phyloP scores from a whole-genome alignment of 495 filamentous ascomycete genomes.

The Neurospora sp. region DNA sequence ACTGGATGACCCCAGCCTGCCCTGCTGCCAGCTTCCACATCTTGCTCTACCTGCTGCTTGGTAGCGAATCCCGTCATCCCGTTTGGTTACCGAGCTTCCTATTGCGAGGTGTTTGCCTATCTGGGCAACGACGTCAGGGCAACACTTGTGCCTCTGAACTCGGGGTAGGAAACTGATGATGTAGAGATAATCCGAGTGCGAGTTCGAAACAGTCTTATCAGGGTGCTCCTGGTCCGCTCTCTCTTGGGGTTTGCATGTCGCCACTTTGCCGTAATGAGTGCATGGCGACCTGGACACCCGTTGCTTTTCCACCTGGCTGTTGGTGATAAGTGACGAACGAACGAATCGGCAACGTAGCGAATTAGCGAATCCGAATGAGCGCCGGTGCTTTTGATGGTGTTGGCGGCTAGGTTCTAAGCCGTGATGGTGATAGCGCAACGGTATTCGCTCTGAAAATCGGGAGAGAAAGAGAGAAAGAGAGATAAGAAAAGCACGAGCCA shows the following conservation, averaged over 20 bases:
- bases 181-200: not conserved
- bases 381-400: not conserved
- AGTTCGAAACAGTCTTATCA: not conserved
- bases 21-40: not conserved
- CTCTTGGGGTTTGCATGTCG: not conserved
- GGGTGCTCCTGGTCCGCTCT: not conserved
- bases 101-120: not conserved
- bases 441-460: not conserved
- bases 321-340: not conserved
- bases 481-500: not conserved
- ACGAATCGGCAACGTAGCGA: not conserved
- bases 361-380: not conserved
- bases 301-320: not conserved
- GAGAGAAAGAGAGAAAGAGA: not conserved
- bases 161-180: not conserved
- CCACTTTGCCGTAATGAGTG: not conserved
- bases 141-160: not conserved
- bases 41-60: not conserved
- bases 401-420: not conserved
- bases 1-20: not conserved
- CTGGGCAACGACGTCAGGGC: not conserved
- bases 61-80: not conserved
- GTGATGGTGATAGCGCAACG: not conserved
- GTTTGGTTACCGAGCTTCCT: not conserved
- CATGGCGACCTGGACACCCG: not conserved